These are phyloP conservation scores for Xylaria sp. DNA, from an alignment of 2,329 filamentous ascomycete genomes.

Conservation along the genomic window DNA sequence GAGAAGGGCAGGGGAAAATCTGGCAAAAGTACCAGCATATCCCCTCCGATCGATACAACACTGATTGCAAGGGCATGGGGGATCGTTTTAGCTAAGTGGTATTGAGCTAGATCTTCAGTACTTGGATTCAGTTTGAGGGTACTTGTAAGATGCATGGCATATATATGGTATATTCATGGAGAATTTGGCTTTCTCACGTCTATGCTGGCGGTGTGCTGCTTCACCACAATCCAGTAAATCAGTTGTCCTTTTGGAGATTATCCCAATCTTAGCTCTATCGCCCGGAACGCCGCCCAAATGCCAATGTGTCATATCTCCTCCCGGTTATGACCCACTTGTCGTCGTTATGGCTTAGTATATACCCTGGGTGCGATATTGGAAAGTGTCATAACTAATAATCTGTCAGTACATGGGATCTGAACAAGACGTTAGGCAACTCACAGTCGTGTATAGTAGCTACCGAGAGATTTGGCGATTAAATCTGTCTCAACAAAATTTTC, in stretches of 20 bases:
- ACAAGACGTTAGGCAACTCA: slow-evolving; percentile 50
- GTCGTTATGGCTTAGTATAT: slow-evolving; percentile 67
- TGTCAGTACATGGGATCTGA: slow-evolving; percentile 6
- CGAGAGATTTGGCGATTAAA: slow-evolving; percentile 78
- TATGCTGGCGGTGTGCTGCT: slow-evolving; percentile 25
- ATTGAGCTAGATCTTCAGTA: neutral
- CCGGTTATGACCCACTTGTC: slow-evolving; percentile 19
- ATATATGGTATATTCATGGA: slow-evolving; percentile 22
- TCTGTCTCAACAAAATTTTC: slow-evolving; percentile 82
- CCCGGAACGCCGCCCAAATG: slow-evolving; percentile 44
- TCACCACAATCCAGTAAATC: slow-evolving; percentile 34
- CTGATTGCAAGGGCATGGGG: neutral
- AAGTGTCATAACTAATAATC: slow-evolving; percentile 73
- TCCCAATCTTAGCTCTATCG: slow-evolving; percentile 38
- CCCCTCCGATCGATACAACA: neutral
- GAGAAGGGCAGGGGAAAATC: too few relatives aligned
- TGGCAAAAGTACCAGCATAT: neutral
- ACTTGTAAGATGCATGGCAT: slow-evolving; percentile 7
- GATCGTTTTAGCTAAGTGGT: neutral
- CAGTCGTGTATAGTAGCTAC: slow-evolving; percentile 87
- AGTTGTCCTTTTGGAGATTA: slow-evolving; percentile 33
- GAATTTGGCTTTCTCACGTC: slow-evolving; percentile 28
- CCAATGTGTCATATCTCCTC: slow-evolving; percentile 34
- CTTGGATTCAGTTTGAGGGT: neutral
- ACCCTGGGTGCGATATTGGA: slow-evolving; percentile 86